Base-by-base conservation (phyloP, 257 asterid genomes). In the Penstemon newberryi region DNA sequence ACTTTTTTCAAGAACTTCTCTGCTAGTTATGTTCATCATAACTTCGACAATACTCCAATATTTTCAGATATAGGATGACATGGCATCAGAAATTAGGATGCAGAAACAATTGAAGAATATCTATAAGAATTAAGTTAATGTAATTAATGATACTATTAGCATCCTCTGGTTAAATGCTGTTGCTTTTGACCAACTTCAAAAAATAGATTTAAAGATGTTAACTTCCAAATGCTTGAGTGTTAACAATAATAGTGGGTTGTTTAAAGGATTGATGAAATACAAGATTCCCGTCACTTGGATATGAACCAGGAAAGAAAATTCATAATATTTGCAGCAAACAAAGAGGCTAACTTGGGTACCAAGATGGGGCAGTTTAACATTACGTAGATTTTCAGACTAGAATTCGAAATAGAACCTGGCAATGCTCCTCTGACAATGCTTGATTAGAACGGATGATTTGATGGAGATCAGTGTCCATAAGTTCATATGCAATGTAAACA, bases 401-500 rank as follows among this genome's bases (percentile, higher is more conserved):
- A 59, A 69, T 41, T 58, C 25, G 69, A 58, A 71, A 62, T 25
- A 71, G 71, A 67, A 92, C 97, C 97, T 92, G 98, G 75, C 97
- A 92, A 69, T 90, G 98, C 79, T 92, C 98, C 86, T 92, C 98
- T 4, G 96, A 92, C 65, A 92, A 73, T 75, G 83, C 91, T 72
- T 92, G 98, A 80, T 92, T 92, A 53, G 98, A 92, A 53, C 98
- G 95, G 77, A 92, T 92, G 75, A 92, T 90, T 74, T 92, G 97
- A 79, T 90, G 96, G 69, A 92, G 97, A 85, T 90, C 98, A 54
- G 98, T 92, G 83, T 90, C 98, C 98, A 90, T 88, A 63, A 92
- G 98, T 83, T 92, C 98, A 72, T 92, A 92, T 33, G 98, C 95
- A 69, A 92, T 92, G 73, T 92, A 92, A 60, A 92, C 98, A 76